These are phyloP conservation scores for Hymenoscyphus linearis DNA, from an alignment of 2,329 filamentous ascomycete genomes.

Conservation along the genomic window DNA sequence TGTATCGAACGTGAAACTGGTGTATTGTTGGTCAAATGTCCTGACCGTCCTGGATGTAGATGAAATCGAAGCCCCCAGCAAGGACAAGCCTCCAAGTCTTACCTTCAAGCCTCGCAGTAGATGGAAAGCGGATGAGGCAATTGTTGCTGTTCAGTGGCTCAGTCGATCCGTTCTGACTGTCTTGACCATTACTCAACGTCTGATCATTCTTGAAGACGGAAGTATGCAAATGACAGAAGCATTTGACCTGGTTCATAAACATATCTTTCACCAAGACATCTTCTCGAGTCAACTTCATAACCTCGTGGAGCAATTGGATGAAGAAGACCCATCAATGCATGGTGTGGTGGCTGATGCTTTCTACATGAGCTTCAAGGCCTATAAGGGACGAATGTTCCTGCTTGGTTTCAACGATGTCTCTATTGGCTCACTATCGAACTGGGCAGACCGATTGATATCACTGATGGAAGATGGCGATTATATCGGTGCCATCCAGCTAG, in stretches of 20 bases:
- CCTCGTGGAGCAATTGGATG: conserved; percentile 83
- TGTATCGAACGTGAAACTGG: conserved; percentile 77
- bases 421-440: conserved; percentile 89
- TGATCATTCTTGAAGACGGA: conserved; percentile 87
- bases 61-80: conserved; percentile 61
- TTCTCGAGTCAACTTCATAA: conserved; percentile 83
- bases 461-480: conserved; percentile 98
- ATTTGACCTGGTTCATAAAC: conserved; percentile 85
- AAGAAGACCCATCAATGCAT: conserved; percentile 84
- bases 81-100: conserved; percentile 72
- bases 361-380: conserved; percentile 94
- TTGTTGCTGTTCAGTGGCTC: conserved; percentile 95
- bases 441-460: conserved; percentile 88
- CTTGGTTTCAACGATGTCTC: conserved; percentile 91
- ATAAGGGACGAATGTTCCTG: conserved; percentile 89
- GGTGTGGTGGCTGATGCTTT: conserved; percentile 96
- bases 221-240: conserved; percentile 88
- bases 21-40: conserved; percentile 99
- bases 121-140: conserved; percentile 91
- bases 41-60: conserved; percentile 87
- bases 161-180: conserved; percentile 88
- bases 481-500: conserved; percentile 82
- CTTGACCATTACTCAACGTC: conserved; percentile 86
- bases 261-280: conserved; percentile 85
- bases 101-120: conserved; percentile 77